Evolutionary conservation across 768 basidiomycete genomes (phyloP).

Genomic region (Phylloporus sp.): DNA sequence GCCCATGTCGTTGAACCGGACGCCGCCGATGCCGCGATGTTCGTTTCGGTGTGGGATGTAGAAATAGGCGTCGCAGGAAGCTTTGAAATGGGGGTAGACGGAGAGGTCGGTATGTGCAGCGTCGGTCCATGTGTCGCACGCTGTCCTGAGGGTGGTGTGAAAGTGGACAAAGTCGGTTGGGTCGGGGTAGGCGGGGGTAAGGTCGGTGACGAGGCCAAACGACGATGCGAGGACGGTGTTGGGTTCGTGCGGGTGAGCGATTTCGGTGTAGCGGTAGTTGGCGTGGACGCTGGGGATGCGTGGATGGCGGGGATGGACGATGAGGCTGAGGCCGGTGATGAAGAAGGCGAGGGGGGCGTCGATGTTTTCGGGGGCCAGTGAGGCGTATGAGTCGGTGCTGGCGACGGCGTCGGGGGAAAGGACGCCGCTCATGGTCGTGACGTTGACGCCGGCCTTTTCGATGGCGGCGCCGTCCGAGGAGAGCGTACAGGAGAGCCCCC

Average conservation of each 20-base stretch:
- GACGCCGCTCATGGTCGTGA: constrained; percentile 15
- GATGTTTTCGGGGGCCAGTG: constrained; percentile 15
- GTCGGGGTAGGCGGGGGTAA: constrained; percentile 49
- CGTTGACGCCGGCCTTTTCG: constrained; percentile 21
- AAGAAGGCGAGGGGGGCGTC: constrained; percentile 13
- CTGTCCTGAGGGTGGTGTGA: constrained; percentile 39
- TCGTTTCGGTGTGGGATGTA: constrained; percentile 47
- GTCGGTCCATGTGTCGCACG: constrained; percentile 40
- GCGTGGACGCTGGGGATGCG: constrained; percentile 17
- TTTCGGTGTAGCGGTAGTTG: constrained; percentile 27
- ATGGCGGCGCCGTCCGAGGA: constrained; percentile 13
- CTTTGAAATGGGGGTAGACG: constrained; percentile 44
- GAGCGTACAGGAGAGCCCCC: constrained; percentile 18
- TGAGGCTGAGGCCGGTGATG: constrained; percentile 17
- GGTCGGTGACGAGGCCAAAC: constrained; percentile 32
- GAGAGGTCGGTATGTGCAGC: not conserved
- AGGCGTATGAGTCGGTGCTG: constrained; percentile 19
- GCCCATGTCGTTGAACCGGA: constrained; percentile 53
- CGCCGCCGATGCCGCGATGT: constrained; percentile 50
- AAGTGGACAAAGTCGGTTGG: constrained; percentile 44
- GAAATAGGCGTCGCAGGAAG: constrained; percentile 53
- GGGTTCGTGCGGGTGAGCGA: constrained; percentile 9
- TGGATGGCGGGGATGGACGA: constrained; percentile 24
- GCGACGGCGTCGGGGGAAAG: constrained; percentile 20
- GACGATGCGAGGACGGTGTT: constrained; percentile 23